Evolutionary conservation across 73 alveolate genomes (phyloP).

Genomic region (Tetrahymena malaccensis): DNA sequence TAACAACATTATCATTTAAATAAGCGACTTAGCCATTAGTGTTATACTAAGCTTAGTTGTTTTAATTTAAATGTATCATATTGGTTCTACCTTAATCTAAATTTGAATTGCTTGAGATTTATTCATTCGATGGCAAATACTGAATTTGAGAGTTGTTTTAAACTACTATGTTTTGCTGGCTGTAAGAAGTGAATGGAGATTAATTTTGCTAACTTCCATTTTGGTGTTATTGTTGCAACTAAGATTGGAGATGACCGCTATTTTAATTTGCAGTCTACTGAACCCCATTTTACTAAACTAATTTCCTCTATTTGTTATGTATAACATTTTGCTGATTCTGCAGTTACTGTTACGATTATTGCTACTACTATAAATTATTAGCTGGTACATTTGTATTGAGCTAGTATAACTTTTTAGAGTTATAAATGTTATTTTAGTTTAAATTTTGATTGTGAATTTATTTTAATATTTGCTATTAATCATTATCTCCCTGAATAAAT

Average conservation of each 20-base stretch:
- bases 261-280: background rate
- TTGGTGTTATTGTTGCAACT: background rate
- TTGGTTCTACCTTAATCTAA: background rate
- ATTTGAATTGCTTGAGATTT: background rate
- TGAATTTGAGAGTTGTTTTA: background rate
- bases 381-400: background rate
- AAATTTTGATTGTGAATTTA: background rate
- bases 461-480: background rate
- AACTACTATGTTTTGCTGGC: background rate
- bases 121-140: background rate
- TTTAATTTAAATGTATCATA: background rate
- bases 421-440: background rate
- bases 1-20: background rate
- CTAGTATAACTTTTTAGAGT: background rate
- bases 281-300: background rate
- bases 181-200: background rate
- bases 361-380: background rate
- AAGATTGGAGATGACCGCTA: background rate
- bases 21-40: background rate
- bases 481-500: background rate
- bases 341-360: background rate
- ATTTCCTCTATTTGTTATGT: background rate
- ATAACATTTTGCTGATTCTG: background rate
- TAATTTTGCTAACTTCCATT: background rate
- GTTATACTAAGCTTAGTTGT: background rate